Conservation (phyloP, 2,329 filamentous ascomycete genomes). For the Aschersonia sp. region DNA sequence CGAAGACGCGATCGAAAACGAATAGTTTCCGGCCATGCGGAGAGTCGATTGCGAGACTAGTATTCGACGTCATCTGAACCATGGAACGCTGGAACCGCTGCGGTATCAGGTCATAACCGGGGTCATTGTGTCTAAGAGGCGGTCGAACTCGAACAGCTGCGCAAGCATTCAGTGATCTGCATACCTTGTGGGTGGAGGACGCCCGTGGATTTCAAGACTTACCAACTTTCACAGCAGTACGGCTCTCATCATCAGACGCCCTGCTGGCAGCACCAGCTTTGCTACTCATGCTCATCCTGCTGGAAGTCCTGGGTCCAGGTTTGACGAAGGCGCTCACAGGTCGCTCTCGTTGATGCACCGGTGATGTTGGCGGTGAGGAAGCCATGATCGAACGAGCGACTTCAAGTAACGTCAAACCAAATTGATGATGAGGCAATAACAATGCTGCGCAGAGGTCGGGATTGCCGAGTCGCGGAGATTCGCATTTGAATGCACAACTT, state of each 20-base stretch:
- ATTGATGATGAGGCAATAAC: not conserved
- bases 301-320: constrained; percentile 58
- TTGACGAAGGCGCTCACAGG: constrained; percentile 73
- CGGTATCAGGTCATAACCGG: constrained; percentile 87
- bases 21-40: constrained; percentile 90
- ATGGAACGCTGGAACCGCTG: constrained; percentile 89
- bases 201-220: constrained; percentile 20
- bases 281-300: constrained; percentile 73
- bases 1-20: constrained; percentile 90
- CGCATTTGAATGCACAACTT: too few species aligned
- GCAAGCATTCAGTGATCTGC: not conserved
- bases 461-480: not conserved
- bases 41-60: constrained; percentile 76
- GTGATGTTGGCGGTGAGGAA: constrained; percentile 57
- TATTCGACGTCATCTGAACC: constrained; percentile 77
- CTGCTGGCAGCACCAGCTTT: constrained; percentile 65
- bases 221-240: constrained; percentile 94
- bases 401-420: not conserved
- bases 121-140: constrained; percentile 67
- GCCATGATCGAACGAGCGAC: constrained; percentile 33
- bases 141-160: constrained; percentile 86
- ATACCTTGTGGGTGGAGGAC: not conserved
- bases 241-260: constrained; percentile 77
- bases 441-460: not conserved
- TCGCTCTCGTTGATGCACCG: constrained; percentile 41